These are phyloP conservation scores for Baorangia bicolor DNA, from an alignment of 768 basidiomycete genomes.

Conservation along the genomic window DNA sequence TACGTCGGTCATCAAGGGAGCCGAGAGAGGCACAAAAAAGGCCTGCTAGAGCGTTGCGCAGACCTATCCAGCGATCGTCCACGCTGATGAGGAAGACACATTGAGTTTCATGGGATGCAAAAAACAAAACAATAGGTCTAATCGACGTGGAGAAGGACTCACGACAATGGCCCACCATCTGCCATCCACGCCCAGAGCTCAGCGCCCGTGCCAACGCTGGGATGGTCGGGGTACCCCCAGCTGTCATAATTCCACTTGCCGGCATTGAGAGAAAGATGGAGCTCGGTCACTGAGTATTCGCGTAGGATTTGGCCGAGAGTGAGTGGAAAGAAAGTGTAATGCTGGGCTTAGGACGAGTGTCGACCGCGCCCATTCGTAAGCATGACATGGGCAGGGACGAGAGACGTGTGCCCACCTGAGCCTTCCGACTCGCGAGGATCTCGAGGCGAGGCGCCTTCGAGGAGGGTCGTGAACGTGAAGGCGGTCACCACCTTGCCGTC, in stretches of 20 bases:
- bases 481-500: constrained; percentile 82
- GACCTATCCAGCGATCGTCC: constrained; percentile 77
- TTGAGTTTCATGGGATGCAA: not conserved
- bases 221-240: constrained; percentile 81
- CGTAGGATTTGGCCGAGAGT: constrained; percentile 84
- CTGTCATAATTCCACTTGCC: constrained; percentile 87
- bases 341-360: constrained; percentile 55
- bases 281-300: constrained; percentile 81
- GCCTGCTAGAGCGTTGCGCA: constrained; percentile 88
- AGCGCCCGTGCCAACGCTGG: constrained; percentile 79
- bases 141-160: constrained; percentile 19
- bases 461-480: constrained; percentile 75
- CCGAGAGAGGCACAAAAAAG: constrained; percentile 93
- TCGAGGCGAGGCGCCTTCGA: constrained; percentile 53
- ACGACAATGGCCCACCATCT: constrained; percentile 55
- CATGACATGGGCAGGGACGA: not conserved
- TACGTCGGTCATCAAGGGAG: constrained; percentile 70
- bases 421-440: constrained; percentile 48
- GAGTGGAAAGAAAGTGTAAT: constrained; percentile 85
- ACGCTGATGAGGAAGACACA: constrained; percentile 41
- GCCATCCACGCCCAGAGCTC: constrained; percentile 93
- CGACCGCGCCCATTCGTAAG: not conserved
- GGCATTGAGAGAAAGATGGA: constrained; percentile 87
- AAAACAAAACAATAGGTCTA: not conserved
- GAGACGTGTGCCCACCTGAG: constrained; percentile 45